Base-by-base conservation (phyloP, 2,329 filamentous ascomycete species). In the Colletotrichum endophyticum region DNA sequence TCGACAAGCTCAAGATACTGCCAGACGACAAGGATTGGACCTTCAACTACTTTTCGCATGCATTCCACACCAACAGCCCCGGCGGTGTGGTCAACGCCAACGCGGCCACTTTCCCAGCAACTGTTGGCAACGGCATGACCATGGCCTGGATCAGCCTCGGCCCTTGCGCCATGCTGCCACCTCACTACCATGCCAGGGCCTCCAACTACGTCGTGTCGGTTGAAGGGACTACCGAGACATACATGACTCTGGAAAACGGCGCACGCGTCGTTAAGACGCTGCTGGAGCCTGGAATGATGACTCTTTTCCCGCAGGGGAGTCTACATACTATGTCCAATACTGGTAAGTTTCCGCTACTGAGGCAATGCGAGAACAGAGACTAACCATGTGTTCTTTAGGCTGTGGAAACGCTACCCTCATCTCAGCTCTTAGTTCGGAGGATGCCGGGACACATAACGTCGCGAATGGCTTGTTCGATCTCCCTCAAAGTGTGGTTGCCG, bases 31-130 rank as follows among this genome's bases (percentile, higher is more conserved):
- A 81, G 19, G 86, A 87, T 78, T 90, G 88, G 88, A 80, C 83
- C 57, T 90, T 89, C 80, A 87, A 90, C 82, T 91, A 90, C 81
- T 84, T 80, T 32, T 81, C 82, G 12, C 83, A 88, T 68, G 78
- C 80, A 15, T 82, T 84, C 79, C 86, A 88, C 79, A 87, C 83
- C 36, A 86, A 86, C 76, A 76, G 78, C 9, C 88, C 87, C 2
- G 89, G 89, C 15, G 85, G 85, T 19, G 89, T 91, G 39, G 84
- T 88, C 77, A 90, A 88, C 78, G 89, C 89, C 78, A 89, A 89
- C 77, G 86, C 86, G 15, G 88, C 88, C 22, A 89, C 87, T 25
- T 89, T 89, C 78, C 88, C 88, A 7, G 87, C 88, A 22, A 82
- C 87, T 2, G 84, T 84, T 16, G 86, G 85, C 25, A 84, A 88